Conservation (phyloP, 371 early-diverging fungal genomes). For the Syncephalastrum monosporum region DNA sequence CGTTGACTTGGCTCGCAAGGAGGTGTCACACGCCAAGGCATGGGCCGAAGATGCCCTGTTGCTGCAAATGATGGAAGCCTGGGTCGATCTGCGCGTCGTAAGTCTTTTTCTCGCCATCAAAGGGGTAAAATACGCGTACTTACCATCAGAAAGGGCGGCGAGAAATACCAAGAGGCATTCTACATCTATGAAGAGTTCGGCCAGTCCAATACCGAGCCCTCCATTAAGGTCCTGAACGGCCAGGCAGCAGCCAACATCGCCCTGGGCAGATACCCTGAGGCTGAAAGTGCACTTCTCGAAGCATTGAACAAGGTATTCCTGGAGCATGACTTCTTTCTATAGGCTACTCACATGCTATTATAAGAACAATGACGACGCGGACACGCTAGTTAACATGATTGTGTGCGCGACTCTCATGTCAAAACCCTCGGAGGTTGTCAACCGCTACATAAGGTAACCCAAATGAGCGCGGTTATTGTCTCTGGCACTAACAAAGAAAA, state of each 20-base stretch:
- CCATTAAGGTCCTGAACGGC: constrained; percentile 75
- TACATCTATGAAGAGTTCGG: constrained; percentile 95
- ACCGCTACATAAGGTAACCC: constrained; percentile 67
- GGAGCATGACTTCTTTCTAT: background rate
- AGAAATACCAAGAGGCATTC: constrained; percentile 83
- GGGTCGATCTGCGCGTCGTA: constrained; percentile 76
- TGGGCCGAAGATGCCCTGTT: constrained; percentile 92
- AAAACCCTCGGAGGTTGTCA: constrained; percentile 70
- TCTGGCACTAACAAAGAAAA: background rate
- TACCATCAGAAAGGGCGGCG: constrained; percentile 58
- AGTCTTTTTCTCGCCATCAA: constrained; percentile 4
- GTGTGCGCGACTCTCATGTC: constrained; percentile 64
- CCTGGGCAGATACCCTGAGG: constrained; percentile 82
- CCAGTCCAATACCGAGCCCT: constrained; percentile 70
- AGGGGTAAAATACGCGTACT: background rate
- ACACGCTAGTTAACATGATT: constrained; percentile 87
- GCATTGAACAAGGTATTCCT: constrained; percentile 71
- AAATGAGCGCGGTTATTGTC: background rate
- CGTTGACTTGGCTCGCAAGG: constrained; percentile 84
- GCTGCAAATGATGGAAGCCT: constrained; percentile 92
- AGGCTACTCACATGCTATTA: background rate
- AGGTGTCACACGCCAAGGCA: constrained; percentile 65
- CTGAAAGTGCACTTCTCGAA: constrained; percentile 79
- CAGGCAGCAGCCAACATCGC: constrained; percentile 88
- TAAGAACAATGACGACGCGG: constrained; percentile 76